These are phyloP conservation scores for Avena sativa DNA, from an alignment of 176 grass and related monocot species.

Conservation along the genomic window DNA sequence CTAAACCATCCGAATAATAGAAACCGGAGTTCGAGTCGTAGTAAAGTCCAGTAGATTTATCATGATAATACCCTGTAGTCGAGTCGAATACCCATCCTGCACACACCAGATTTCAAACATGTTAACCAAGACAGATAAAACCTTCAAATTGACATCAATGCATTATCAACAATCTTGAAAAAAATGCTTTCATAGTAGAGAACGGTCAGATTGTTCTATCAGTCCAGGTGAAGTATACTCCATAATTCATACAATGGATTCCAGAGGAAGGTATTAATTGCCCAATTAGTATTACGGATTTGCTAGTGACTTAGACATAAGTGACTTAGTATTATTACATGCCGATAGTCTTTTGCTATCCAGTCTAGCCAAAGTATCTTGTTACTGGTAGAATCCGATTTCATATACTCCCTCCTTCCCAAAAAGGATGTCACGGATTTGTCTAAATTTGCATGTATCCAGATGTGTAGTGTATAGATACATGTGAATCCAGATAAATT, in stretches of 20 bases:
- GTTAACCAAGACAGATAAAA: conserved; percentile 13
- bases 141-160: background rate
- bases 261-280: background rate
- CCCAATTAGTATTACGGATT: background rate
- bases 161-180: background rate
- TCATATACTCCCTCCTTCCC: background rate
- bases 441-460: too few species aligned
- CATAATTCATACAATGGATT: background rate
- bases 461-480: too few species aligned
- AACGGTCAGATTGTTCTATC: background rate
- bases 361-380: conserved; percentile 9
- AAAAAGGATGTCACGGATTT: too few species aligned
- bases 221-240: background rate
- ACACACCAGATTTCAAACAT: conserved; percentile 36
- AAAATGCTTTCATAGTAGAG: background rate
- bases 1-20: conserved; percentile 81
- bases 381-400: conserved; percentile 5
- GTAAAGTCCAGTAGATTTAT: conserved; percentile 70
- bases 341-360: conserved; percentile 15
- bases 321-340: background rate
- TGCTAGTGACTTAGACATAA: too few species aligned
- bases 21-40: conserved; percentile 79
- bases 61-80: conserved; percentile 73
- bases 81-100: conserved; percentile 78
- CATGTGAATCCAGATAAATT: too few species aligned